Base-by-base conservation (phyloP, 345 rosid species). In the Ceriops decandra region DNA sequence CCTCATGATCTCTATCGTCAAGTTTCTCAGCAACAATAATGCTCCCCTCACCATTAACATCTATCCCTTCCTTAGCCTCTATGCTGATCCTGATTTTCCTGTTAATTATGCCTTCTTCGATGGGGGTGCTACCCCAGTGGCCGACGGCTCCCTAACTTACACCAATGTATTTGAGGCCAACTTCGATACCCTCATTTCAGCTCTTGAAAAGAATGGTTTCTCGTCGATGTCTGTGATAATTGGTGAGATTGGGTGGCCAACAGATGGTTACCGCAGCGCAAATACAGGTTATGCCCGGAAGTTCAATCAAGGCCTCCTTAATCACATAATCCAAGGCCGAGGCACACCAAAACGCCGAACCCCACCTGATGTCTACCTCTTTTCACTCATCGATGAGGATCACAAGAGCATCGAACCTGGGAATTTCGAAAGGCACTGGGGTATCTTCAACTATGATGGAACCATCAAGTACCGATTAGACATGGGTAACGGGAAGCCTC, bases 161-260 rank as follows among this genome's bases (percentile, higher is more conserved):
- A 75, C 68, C 81, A 93, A 93, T 74, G 85, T 91, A 86, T 91
- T 91, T 46, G 97, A 91, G 58, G 98, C 98, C 13, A 93, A 93
- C 64, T 85, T 84, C 4, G 98, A 93, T 73, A 93, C 97, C 22
- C 86, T 95, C 5, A 90, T 89, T 2, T 76, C 87, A 69, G 93
- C 99, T 22, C 77, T 95, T 17, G 89, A 88, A 72, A 95, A 84
- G 83, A 89, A 91, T 57, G 98, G 99, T 47, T 91, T 82, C 24
- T 84, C 86, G 20, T 79, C 86, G 79, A 36, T 89, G 88, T 90
- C 93, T 1, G 80, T 95, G 36, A 85, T 95, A 10, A 70, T 91
- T 11, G 99, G 99, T 28, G 99, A 95, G 75, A 76, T 91, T 7
- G 97, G 99, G 20, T 91, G 99, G 98, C 99, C 99, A 17, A 95